A percentile compares a stretch with the other conserved stretches of the same genome.
Conservation (phyloP, 805 yeast species). For the Saccharomyces mikatae region DNA sequence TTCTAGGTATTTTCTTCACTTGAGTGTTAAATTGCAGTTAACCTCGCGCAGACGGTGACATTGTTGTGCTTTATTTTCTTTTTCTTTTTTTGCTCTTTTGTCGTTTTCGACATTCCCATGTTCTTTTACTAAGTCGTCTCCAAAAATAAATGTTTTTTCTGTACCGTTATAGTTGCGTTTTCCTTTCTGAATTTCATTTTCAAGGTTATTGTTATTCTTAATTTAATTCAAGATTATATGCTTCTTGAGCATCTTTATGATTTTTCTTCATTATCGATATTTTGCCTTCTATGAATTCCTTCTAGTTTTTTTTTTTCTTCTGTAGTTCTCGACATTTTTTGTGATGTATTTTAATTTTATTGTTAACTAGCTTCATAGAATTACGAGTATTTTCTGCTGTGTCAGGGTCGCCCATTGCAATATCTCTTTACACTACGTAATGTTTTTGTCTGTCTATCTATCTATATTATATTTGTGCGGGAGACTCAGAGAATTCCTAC, state of each 20-base stretch:
- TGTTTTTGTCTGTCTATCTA: not conserved
- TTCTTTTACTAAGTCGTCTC: not conserved
- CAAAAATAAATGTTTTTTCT: slow-evolving; percentile 1
- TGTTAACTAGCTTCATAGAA: not conserved
- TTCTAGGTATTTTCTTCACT: not conserved
- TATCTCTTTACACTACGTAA: not conserved
- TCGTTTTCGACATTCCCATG: not conserved
- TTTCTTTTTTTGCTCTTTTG: not conserved
- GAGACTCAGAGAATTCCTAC: not conserved
- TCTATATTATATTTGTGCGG: not conserved
- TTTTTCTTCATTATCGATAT: not conserved
- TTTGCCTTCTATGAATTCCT: not conserved
- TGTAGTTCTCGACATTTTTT: slow-evolving; percentile 14
- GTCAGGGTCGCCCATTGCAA: not conserved
- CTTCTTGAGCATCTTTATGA: not conserved
- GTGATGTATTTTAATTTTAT: not conserved
- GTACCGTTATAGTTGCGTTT: not conserved
- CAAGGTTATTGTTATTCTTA: slow-evolving; percentile 1
- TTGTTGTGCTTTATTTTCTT: not conserved
- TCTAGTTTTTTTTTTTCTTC: slow-evolving; percentile 13
- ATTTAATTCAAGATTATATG: not conserved
- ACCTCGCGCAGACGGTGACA: not conserved
- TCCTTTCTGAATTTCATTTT: not conserved
- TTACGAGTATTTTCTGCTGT: not conserved
- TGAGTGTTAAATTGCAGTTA: slow-evolving; percentile 1